Evolutionary conservation across 495 filamentous ascomycete genomes (phyloP), one percentile per base, ranked within the genome.

Genomic region (Trichoderma erinaceum): DNA sequence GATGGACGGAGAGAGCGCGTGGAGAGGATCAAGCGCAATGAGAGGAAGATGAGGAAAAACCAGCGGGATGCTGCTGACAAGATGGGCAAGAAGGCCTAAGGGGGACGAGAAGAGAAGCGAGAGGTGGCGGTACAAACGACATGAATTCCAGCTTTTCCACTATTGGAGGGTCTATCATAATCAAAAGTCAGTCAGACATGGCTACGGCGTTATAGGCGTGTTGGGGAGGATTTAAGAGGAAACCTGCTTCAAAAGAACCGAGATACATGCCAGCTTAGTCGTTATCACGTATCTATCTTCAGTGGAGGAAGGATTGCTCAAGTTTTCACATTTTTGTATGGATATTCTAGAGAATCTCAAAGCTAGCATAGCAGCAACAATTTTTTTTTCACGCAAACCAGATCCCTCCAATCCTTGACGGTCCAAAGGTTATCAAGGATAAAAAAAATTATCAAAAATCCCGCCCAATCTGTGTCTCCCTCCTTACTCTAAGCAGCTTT

Each of bases 31-130:
- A 87, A 83, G 80, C 76, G 90, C 69, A 89, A 90, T 72, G 89
- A 93, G 79, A 80, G 77, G 68, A 85, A 87, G 76, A 81, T 84
- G 85, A 84, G 88, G 76, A 85, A 84, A 69, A 93, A 92, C 76
- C 81, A 88, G 73, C 84, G 82, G 74, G 82, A 78, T 70, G 75
- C 75, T 27, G 69, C 79, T 78, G 76, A 73, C 27, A 70, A 68
- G 66, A 41, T 64, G 48, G 25, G 58, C 67, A 66, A 48, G 65
- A 66, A 66, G 25, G 29, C 12, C 27, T 61, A 11, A 61, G 56
- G 23, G 50, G 27, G 6, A 4, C n/a, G 56, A 16, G 23, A 25
- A 3, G 7, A 18, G 50, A 58, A 0, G 0, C n/a, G 56, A 16
- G 23, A 25, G 12, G 13, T 13, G 7, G 3, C 13, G 56, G 35